Conservation (phyloP, 345 rosid genomes). For the Populus alba region DNA sequence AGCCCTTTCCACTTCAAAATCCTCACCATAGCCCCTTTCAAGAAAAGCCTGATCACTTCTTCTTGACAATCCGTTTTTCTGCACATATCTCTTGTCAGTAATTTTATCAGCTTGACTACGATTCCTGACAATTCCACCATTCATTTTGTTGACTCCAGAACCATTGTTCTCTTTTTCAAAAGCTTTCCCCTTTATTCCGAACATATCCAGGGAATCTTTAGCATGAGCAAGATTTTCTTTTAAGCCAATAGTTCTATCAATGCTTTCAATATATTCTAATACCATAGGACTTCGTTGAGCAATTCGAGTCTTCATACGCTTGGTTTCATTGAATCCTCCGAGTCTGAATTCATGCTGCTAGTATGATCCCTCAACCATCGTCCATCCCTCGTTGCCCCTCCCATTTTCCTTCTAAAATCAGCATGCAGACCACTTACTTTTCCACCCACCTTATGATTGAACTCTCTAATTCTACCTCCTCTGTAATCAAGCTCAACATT, state of each 20-base stretch:
- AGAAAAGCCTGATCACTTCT: conserved; percentile 26
- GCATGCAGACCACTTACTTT: not conserved
- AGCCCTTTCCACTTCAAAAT: conserved; percentile 55
- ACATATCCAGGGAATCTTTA: conserved; percentile 23
- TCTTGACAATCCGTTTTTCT: conserved; percentile 20
- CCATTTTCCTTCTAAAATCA: not conserved
- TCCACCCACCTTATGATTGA: conserved; percentile 9
- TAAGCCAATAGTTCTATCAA: not conserved
- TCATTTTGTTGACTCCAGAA: conserved; percentile 4
- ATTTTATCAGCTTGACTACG: conserved; percentile 24
- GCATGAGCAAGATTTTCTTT: conserved; percentile 16
- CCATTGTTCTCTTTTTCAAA: conserved; percentile 25
- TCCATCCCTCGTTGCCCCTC: conserved; percentile 3
- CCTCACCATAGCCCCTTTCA: conserved; percentile 25
- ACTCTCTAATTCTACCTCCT: conserved; percentile 9
- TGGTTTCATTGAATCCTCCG: not conserved
- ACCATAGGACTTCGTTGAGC: not conserved
- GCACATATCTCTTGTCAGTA: conserved; percentile 11
- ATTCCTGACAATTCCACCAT: conserved; percentile 11
- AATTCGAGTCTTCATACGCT: conserved; percentile 6
- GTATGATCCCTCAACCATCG: not conserved
- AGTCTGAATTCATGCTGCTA: not conserved
- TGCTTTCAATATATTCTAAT: not conserved
- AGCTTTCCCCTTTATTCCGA: conserved; percentile 16
- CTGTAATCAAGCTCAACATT: conserved; percentile 1